Conservation (phyloP, 2,329 filamentous ascomycete genomes). For the Lasiodiplodia citricola region DNA sequence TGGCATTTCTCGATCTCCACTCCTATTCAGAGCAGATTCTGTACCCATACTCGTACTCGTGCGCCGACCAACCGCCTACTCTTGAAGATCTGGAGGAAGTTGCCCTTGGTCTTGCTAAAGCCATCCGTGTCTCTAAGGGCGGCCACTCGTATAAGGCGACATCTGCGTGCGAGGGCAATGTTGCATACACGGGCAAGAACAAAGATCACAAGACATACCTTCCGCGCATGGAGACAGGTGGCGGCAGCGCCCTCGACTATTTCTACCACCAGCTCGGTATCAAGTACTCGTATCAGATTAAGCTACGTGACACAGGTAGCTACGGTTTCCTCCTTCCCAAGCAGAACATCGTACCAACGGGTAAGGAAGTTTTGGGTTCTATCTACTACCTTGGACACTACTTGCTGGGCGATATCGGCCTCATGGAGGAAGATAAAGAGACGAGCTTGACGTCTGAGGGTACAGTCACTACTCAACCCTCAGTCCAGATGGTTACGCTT, state of each 20-base stretch:
- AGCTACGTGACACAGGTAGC: slow-evolving; percentile 88
- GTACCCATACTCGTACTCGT: slow-evolving; percentile 90
- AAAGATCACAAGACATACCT: slow-evolving; percentile 45
- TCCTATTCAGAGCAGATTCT: slow-evolving; percentile 95
- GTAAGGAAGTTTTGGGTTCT: slow-evolving; percentile 83
- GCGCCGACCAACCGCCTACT: slow-evolving; percentile 76
- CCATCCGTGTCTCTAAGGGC: slow-evolving; percentile 79
- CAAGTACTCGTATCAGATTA: slow-evolving; percentile 89
- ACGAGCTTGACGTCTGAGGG: not conserved
- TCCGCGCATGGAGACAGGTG: slow-evolving; percentile 71
- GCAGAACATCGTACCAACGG: slow-evolving; percentile 86
- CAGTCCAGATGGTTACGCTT: not conserved
- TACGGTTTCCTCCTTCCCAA: slow-evolving; percentile 92
- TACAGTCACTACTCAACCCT: not conserved
- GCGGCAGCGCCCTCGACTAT: slow-evolving; percentile 90
- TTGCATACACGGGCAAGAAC: slow-evolving; percentile 47
- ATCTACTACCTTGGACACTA: slow-evolving; percentile 85
- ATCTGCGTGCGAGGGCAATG: slow-evolving; percentile 85
- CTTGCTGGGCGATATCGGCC: slow-evolving; percentile 58
- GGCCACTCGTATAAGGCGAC: slow-evolving; percentile 68
- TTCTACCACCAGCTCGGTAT: slow-evolving; percentile 89
- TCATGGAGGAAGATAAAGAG: slow-evolving; percentile 26
- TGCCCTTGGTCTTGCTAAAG: slow-evolving; percentile 84
- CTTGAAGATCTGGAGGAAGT: slow-evolving; percentile 92
- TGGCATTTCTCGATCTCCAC: slow-evolving; percentile 89